Base-by-base conservation (phyloP, 2,329 filamentous ascomycete species). In the Cladosporium sp. region DNA sequence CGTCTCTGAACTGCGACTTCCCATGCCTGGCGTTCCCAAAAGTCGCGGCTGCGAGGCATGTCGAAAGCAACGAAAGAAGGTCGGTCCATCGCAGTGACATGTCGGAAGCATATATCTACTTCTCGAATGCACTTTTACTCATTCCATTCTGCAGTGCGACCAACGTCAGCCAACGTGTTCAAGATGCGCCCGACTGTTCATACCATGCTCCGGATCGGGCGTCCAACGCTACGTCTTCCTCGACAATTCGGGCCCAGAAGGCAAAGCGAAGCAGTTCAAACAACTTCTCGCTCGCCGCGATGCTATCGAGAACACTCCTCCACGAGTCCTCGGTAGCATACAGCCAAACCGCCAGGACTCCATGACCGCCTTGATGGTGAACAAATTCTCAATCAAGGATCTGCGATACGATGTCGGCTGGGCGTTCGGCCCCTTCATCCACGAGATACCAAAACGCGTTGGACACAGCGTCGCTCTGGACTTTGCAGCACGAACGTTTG, bases 1-100 rank as follows among this genome's bases (percentile, higher is more conserved):
- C 8, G n/a, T 47, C 41, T 21, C 7, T 4, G 6, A 15, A 14
- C 30, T 55, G 28, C 18, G n/a, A 5, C 5, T 34, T 55, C 52
- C 14, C 14, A 69, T 69, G 68, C 68, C 68, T 21, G 68, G 68
- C 12, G 69, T 72, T 77, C 76, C 77, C 77, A 62, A 58, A 10
- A 65, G 66, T 36, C 63, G 66, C 14, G 66, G 68, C 30, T 69
- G 68, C 49, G 64, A 66, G 21, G 68, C 49, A 14, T 69, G 68
- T 55, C 68, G 68, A 4, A 63, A 62, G 38, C 60, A 65, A 34
- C 67, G 67, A 57, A 69, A 69, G 62, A 69, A 66, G 65, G 65
- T 61, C 26, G 36, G 64, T 54, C 28, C 32, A 34, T 47, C 41
- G 28, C 51, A 28, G 15, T 34, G 15, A 61, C 14, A 34, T 21